These are phyloP conservation scores for Dillenia suffruticosa DNA, from an alignment of 164 flowering plant species.

Conservation along the genomic window DNA sequence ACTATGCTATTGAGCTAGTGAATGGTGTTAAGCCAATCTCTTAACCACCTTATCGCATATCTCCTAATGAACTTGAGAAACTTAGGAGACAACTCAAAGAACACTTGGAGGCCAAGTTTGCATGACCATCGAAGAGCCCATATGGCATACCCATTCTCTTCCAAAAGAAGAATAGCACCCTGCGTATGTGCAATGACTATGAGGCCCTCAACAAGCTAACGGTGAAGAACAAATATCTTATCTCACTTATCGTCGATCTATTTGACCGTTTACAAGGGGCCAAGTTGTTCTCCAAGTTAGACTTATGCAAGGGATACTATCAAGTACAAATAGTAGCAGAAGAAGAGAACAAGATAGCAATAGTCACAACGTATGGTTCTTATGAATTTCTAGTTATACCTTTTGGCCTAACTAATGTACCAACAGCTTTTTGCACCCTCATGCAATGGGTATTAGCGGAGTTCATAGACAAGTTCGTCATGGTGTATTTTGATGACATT, in stretches of 20 bases:
- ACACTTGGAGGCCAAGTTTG: neutral
- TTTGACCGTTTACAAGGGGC: neutral
- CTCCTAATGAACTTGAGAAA: neutral
- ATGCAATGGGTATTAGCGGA: too few species aligned
- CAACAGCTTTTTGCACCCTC: too few species aligned
- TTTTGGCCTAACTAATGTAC: too few species aligned
- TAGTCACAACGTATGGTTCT: too few species aligned
- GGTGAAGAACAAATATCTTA: neutral
- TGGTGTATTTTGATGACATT: too few species aligned
- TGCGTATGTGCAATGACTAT: too few species aligned
- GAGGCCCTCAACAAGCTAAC: neutral
- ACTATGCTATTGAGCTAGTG: neutral
- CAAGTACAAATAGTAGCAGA: neutral
- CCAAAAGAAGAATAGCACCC: too few species aligned
- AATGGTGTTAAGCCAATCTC: neutral
- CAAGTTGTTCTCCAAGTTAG: neutral
- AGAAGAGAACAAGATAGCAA: neutral
- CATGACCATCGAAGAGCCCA: constrained; percentile 1
- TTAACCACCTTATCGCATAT: neutral
- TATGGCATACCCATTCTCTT: neutral
- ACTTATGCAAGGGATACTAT: neutral
- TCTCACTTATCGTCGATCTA: neutral
- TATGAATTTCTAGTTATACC: too few species aligned
- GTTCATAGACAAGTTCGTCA: too few species aligned
- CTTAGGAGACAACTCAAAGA: constrained; percentile 1